Base-by-base conservation (phyloP, 139 green algal genomes). In the Chlamydomonas asymmetrica region DNA sequence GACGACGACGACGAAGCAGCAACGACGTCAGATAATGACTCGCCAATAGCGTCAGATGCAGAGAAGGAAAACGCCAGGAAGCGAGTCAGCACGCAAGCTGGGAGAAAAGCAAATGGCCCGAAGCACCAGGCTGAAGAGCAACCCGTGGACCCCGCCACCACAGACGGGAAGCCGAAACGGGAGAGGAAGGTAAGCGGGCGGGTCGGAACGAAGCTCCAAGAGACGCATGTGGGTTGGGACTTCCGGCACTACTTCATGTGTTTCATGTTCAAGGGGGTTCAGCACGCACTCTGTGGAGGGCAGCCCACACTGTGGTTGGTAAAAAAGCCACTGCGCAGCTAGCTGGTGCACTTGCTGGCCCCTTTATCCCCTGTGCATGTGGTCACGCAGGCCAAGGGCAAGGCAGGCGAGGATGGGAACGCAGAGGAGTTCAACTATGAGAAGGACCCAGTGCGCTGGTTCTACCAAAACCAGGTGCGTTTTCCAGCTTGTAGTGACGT, bases 391-490 rank as follows among this genome's bases (percentile, higher is more conserved):
- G 23, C 60, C 4, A 59, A 62, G 32, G 71, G 62, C 41, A 62
- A n/a, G n/a, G n/a, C n/a, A n/a, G n/a, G n/a, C n/a, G n/a, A n/a
- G n/a, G 48, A 56, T 56, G 48, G 16, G 48, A 25, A 62, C 54
- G 54, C 54, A 62, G 54, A 71, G 37, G 60, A 52, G 22, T 82
- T 82, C 27, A 69, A 82, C 54, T 75, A 78, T 45, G 76, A 82
- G 0, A 74, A 70, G 38, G 78, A 83, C 61, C 78, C 78, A 0
- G 74, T 79, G 13, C 75, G 68, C 0, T 81, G 75, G 77, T 84
- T 80, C 62, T 82, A 79, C 56, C 74, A 84, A 87, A 35, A 79
- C 80, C 59, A 64, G 66, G n/a, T 73, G 39, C 63, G 2, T 59
- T 5, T 3, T 56, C 20, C 3, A 3, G 20, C 1, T 35, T 6